Conservation (phyloP, 768 basidiomycete species). For the Hygrocybe punicea region DNA sequence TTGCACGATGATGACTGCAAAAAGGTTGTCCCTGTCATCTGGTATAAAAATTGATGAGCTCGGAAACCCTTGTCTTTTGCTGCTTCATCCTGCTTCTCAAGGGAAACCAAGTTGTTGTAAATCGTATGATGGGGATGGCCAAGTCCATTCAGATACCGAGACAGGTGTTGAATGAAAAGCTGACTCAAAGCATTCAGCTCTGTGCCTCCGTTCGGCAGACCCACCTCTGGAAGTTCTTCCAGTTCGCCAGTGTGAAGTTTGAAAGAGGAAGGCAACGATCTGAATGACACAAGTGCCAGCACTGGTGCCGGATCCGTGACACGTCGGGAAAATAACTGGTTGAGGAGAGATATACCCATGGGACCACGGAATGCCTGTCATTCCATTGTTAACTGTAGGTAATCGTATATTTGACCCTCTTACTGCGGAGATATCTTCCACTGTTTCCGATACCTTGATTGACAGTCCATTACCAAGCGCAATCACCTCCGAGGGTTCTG, state of each 20-base stretch:
- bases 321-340: background rate
- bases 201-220: background rate
- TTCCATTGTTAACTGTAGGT: background rate
- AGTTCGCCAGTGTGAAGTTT: background rate
- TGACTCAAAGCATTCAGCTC: background rate
- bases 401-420: background rate
- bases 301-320: background rate
- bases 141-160: background rate
- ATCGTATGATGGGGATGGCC: background rate
- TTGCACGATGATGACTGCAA: background rate
- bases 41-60: background rate
- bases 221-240: background rate
- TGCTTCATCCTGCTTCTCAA: background rate
- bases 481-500: background rate
- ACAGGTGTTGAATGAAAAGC: background rate
- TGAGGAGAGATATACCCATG: background rate
- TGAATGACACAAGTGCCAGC: background rate
- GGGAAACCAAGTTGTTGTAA: background rate
- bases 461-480: background rate
- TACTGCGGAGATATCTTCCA: background rate
- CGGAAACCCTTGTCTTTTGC: background rate
- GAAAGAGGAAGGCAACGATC: background rate
- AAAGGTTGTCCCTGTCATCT: background rate
- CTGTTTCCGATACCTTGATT: background rate
- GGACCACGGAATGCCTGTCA: background rate